These are phyloP conservation scores for Citrus mangshanensis DNA, from an alignment of 345 rosid genomes.

Conservation along the genomic window DNA sequence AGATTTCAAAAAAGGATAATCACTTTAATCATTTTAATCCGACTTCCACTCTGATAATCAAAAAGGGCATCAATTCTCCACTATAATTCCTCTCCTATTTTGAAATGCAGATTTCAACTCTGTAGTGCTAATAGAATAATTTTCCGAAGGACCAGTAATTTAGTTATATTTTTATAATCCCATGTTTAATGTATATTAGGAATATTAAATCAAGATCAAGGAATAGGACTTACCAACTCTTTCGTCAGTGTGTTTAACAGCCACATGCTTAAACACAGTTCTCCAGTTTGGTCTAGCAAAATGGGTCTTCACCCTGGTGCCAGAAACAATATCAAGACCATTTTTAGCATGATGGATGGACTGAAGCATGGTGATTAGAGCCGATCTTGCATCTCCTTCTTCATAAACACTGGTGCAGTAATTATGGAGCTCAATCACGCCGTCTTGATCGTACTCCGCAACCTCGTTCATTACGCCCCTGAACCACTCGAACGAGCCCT, in stretches of 20 bases:
- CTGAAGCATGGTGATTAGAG: slow-evolving; percentile 73
- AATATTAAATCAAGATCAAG: not conserved
- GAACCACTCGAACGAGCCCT: slow-evolving; percentile 84
- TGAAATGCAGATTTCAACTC: too few relatives aligned
- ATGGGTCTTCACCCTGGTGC: slow-evolving; percentile 59
- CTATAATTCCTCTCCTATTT: not conserved
- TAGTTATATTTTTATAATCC: not conserved
- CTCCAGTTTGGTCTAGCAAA: slow-evolving; percentile 75
- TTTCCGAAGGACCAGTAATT: not conserved
- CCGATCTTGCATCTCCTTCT: slow-evolving; percentile 89
- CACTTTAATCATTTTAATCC: not conserved
- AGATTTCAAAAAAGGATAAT: not conserved
- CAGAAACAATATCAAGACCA: slow-evolving; percentile 69
- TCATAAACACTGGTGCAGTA: slow-evolving; percentile 73
- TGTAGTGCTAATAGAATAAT: too few relatives aligned
- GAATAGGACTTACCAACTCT: slow-evolving; percentile 53
- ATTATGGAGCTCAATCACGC: slow-evolving; percentile 66
- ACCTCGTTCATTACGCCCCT: slow-evolving; percentile 72
- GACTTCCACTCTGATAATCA: not conserved
- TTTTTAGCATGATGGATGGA: slow-evolving; percentile 69
- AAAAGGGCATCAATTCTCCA: not conserved
- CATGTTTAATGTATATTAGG: not conserved
- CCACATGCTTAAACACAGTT: slow-evolving; percentile 62
- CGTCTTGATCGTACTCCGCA: slow-evolving; percentile 56
- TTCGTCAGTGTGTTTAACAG: slow-evolving; percentile 51